These are phyloP conservation scores for Epichloe sylvatica DNA, from an alignment of 2,329 filamentous ascomycete genomes.

Conservation along the genomic window DNA sequence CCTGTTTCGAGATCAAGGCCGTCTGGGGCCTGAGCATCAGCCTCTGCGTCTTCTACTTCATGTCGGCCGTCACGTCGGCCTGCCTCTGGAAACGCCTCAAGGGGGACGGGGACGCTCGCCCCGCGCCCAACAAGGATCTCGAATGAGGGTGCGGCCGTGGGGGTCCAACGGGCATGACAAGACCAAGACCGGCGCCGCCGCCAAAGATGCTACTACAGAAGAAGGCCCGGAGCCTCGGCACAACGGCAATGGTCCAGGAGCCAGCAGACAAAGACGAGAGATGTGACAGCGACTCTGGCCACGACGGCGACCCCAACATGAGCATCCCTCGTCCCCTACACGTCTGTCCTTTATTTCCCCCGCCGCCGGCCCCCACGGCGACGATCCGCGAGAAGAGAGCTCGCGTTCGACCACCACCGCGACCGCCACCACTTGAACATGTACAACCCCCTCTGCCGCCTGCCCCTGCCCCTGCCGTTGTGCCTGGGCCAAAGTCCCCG, in stretches of 20 bases:
- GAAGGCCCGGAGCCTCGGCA: constrained; percentile 23
- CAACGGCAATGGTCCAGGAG: constrained; percentile 20
- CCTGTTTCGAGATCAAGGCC: constrained; percentile 74
- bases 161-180: constrained; percentile 14
- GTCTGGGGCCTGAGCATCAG: constrained; percentile 78
- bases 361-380: constrained; percentile 23
- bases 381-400: constrained; percentile 13
- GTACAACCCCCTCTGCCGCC: constrained; percentile 15
- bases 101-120: constrained; percentile 16
- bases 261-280: constrained; percentile 17
- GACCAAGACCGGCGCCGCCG: constrained; percentile 2
- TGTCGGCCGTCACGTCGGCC: constrained; percentile 43
- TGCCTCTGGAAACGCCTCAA: constrained; percentile 51
- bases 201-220: constrained; percentile 6
- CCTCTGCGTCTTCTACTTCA: constrained; percentile 56
- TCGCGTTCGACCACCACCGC: constrained; percentile 11
- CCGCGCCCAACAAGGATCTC: constrained; percentile 34
- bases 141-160: constrained; percentile 38
- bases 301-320: constrained; percentile 17
- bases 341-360: constrained; percentile 14
- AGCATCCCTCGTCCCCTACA: constrained; percentile 8
- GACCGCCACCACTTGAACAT: constrained; percentile 15
- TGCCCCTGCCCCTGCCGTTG: constrained; percentile 9
- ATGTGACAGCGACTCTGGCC: constrained; percentile 19
- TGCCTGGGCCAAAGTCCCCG: constrained; percentile 5